Conservation (phyloP, 1,139 yeast species). For the Geotrichum carabidarum region DNA sequence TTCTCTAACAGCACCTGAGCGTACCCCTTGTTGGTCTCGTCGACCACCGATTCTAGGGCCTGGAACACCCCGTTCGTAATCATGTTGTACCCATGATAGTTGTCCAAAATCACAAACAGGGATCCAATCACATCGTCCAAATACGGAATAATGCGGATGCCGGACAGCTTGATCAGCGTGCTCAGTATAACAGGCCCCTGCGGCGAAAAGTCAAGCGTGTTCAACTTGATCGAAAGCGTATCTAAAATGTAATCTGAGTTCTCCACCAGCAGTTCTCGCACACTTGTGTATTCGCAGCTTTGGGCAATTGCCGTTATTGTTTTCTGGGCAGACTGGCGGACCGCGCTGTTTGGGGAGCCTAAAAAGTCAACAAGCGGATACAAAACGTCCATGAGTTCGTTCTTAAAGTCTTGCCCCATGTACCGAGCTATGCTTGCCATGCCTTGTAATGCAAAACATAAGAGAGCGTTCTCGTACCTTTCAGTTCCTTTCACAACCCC, state of each 20-base stretch:
- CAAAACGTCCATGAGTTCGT: constrained; percentile 51
- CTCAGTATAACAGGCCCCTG: constrained; percentile 65
- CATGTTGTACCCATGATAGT: constrained; percentile 72
- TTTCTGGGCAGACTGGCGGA: constrained; percentile 46
- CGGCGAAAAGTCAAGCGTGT: constrained; percentile 67
- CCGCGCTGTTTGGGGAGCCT: constrained; percentile 44
- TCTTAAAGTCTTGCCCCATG: constrained; percentile 42
- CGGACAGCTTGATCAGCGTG: constrained; percentile 64
- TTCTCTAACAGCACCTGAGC: constrained; percentile 16
- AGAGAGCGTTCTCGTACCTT: constrained; percentile 3
- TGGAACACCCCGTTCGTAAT: constrained; percentile 70
- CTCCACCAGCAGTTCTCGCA: constrained; percentile 51
- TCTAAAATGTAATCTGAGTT: constrained; percentile 82
- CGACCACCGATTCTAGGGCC: constrained; percentile 61
- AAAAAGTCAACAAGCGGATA: constrained; percentile 53
- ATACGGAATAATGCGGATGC: constrained; percentile 58
- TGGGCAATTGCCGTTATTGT: constrained; percentile 48
- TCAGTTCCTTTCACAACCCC: neutral
- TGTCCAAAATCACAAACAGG: constrained; percentile 70
- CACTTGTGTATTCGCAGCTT: constrained; percentile 52
- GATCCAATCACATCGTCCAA: constrained; percentile 69
- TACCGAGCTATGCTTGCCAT: constrained; percentile 41
- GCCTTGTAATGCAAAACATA: constrained; percentile 35
- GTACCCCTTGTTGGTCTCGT: constrained; percentile 46
- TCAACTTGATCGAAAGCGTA: constrained; percentile 60